These are phyloP conservation scores for Pseudonectria foliicola DNA, from an alignment of 2,329 filamentous ascomycete genomes.

Conservation along the genomic window DNA sequence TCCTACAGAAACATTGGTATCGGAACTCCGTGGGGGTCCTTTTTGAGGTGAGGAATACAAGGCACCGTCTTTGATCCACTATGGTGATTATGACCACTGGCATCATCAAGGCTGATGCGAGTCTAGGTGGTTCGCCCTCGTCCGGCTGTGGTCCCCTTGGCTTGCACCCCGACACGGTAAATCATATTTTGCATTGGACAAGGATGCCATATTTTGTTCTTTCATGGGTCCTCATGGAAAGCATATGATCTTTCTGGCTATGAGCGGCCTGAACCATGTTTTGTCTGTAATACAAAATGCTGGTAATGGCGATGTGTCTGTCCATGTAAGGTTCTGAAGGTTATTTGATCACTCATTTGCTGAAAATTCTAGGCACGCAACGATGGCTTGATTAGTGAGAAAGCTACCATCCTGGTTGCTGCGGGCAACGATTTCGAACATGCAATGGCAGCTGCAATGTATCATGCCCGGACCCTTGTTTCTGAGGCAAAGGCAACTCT, in stretches of 20 bases:
- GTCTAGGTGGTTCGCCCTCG: constrained; percentile 71
- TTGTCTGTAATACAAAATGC: constrained; percentile 62
- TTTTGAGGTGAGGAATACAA: constrained; percentile 39
- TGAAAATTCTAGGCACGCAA: constrained; percentile 52
- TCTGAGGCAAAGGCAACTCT: constrained; percentile 34
- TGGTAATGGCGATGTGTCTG: constrained; percentile 55
- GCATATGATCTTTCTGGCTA: constrained; percentile 68
- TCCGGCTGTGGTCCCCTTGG: constrained; percentile 78
- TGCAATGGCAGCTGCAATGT: constrained; percentile 74
- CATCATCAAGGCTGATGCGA: constrained; percentile 2
- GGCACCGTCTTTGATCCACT: background rate
- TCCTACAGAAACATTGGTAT: constrained; percentile 49
- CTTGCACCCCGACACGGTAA: constrained; percentile 80
- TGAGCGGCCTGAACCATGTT: constrained; percentile 68
- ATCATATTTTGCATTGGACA: constrained; percentile 57
- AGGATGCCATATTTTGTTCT: constrained; percentile 70
- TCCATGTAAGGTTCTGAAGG: constrained; percentile 47
- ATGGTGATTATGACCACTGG: background rate
- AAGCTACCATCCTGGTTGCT: constrained; percentile 60
- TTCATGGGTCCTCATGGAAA: constrained; percentile 67
- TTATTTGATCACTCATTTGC: constrained; percentile 7
- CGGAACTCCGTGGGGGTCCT: constrained; percentile 53
- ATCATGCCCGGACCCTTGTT: constrained; percentile 63
- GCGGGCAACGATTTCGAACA: constrained; percentile 66
- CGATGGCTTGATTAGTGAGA: constrained; percentile 51